These are phyloP conservation scores for Chlamydomonas schloesseri DNA, from an alignment of 139 green algal genomes.

Conservation along the genomic window DNA sequence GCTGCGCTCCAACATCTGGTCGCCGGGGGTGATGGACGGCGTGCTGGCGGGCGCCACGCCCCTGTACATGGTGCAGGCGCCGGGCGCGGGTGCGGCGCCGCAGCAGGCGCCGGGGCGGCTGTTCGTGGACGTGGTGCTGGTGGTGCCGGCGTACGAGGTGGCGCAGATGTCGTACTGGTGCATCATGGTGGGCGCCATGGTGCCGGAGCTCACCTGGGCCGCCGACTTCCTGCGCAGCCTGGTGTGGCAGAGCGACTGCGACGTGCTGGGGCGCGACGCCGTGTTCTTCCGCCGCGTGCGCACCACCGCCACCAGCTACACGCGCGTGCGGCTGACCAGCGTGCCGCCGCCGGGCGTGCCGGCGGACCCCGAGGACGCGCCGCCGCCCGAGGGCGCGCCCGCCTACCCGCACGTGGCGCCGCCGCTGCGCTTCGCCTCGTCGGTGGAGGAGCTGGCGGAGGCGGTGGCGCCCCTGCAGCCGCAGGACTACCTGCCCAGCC, in stretches of 20 bases:
- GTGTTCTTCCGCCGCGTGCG: neutral
- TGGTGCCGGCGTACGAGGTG: constrained; percentile 36
- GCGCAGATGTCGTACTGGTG: constrained; percentile 35
- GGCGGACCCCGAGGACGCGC: neutral
- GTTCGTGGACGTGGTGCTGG: neutral
- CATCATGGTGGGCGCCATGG: neutral
- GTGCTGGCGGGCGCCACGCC: constrained; percentile 27
- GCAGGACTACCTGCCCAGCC: neutral
- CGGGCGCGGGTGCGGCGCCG: neutral
- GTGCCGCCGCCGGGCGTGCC: constrained; percentile 14
- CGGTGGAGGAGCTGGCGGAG: neutral
- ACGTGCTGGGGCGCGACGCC: neutral
- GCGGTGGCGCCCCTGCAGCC: constrained; percentile 15
- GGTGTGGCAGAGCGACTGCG: constrained; percentile 10
- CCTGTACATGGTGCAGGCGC: neutral
- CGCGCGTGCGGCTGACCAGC: neutral
- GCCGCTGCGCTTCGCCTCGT: neutral
- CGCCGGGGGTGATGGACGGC: constrained; percentile 21
- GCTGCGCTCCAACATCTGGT: neutral
- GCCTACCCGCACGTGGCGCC: constrained; percentile 5
- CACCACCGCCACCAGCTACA: neutral
- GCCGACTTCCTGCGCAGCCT: constrained; percentile 19
- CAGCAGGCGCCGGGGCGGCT: neutral
- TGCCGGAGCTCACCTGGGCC: neutral
- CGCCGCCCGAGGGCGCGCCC: neutral